phyloP scores from a whole-genome alignment of 371 early-diverging fungal genomes.

The Mortierella sp. region DNA sequence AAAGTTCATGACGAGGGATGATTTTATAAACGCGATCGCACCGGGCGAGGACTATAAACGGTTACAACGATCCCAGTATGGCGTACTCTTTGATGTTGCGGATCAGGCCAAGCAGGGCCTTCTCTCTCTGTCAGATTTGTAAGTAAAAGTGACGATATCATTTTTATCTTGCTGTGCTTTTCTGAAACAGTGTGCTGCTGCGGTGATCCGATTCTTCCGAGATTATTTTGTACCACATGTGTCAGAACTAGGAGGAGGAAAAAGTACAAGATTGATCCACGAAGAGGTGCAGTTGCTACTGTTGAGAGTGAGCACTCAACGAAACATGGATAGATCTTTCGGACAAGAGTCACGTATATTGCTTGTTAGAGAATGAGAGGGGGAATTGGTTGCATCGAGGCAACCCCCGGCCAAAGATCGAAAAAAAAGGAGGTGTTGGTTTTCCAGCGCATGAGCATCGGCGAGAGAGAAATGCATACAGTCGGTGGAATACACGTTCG shows the following conservation, averaged over 20 bases:
- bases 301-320: too few relatives aligned
- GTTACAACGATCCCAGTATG: slow-evolving; percentile 69
- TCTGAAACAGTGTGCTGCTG: not conserved
- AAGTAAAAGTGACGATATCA: slow-evolving; percentile 7
- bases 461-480: too few relatives aligned
- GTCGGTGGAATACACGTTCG: too few relatives aligned
- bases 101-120: slow-evolving; percentile 72
- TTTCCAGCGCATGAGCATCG: too few relatives aligned
- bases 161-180: not conserved
- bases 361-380: too few relatives aligned
- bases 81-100: slow-evolving; percentile 79
- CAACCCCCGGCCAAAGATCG: not conserved
- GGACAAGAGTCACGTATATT: too few relatives aligned
- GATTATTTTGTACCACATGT: not conserved
- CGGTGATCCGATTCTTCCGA: too few relatives aligned
- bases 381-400: too few relatives aligned
- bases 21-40: slow-evolving; percentile 76
- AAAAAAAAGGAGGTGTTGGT: not conserved
- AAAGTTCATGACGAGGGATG: slow-evolving; percentile 74
- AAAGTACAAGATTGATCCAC: too few relatives aligned
- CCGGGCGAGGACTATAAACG: slow-evolving; percentile 75
- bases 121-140: slow-evolving; percentile 80
- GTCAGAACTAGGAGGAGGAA: too few relatives aligned
- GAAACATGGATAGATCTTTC: too few relatives aligned
- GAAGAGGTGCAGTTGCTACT: not conserved